Evolutionary conservation across 768 basidiomycete species (phyloP).

Genomic region (Rhizopogon rudus): DNA sequence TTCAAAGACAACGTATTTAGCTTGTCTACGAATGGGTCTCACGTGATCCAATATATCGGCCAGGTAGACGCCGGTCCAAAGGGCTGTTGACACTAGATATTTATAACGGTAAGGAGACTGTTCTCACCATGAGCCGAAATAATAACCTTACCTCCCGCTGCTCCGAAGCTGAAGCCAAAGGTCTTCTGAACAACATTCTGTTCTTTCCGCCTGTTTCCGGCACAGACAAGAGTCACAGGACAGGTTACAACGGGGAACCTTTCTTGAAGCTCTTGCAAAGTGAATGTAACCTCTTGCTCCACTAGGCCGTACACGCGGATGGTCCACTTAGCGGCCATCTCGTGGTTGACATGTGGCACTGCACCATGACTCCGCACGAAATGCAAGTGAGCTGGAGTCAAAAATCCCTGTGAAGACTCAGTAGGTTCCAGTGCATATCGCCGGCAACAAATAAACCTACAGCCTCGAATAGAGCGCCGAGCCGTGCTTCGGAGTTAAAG

Average conservation of each 20-base stretch:
- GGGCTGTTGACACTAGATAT: slow-evolving; percentile 39
- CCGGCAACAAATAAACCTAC: slow-evolving; percentile 14
- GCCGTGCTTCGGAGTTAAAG: slow-evolving; percentile 50
- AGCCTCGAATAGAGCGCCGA: slow-evolving; percentile 36
- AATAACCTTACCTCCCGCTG: slow-evolving; percentile 31
- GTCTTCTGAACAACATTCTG: slow-evolving; percentile 57
- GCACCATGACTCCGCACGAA: slow-evolving; percentile 64
- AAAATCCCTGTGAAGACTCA: slow-evolving; percentile 36
- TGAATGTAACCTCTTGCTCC: slow-evolving; percentile 30
- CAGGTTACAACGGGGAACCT: slow-evolving; percentile 50
- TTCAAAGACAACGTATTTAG: slow-evolving; percentile 55
- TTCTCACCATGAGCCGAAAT: neutral
- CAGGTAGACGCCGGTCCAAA: slow-evolving; percentile 58
- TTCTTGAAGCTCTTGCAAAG: slow-evolving; percentile 38
- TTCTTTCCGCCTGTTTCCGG: slow-evolving; percentile 62
- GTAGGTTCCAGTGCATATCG: neutral
- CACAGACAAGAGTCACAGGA: slow-evolving; percentile 59
- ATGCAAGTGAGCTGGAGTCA: slow-evolving; percentile 49
- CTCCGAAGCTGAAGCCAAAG: slow-evolving; percentile 54
- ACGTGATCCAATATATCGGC: slow-evolving; percentile 49
- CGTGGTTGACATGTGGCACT: slow-evolving; percentile 42
- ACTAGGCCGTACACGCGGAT: slow-evolving; percentile 39
- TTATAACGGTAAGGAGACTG: slow-evolving; percentile 7
- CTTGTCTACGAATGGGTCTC: slow-evolving; percentile 29
- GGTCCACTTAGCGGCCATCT: slow-evolving; percentile 36